phyloP scores from a whole-genome alignment of 2,329 filamentous ascomycete genomes.

The Cordyceps tenuipes region DNA sequence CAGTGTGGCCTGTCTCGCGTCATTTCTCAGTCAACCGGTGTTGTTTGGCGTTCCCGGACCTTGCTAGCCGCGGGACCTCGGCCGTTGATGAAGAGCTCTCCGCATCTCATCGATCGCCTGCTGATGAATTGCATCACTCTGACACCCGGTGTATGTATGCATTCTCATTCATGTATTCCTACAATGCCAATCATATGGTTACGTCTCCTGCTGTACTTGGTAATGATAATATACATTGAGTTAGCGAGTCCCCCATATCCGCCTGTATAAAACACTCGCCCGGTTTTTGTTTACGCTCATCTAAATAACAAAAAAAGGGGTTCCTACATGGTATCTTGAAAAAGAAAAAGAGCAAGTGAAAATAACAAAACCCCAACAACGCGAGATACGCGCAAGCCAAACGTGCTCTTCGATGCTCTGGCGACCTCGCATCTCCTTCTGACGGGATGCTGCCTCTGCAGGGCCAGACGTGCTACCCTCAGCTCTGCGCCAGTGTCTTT shows the following conservation, averaged over 20 bases:
- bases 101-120: neutral
- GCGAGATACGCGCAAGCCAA: neutral
- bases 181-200: neutral
- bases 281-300: too few relatives aligned
- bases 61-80: neutral
- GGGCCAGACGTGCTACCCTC: neutral
- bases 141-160: neutral
- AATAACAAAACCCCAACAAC: neutral
- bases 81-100: neutral
- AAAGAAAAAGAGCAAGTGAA: neutral
- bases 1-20: slow-evolving; percentile 2
- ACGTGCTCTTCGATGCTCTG: too few relatives aligned
- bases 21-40: neutral
- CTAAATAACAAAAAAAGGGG: too few relatives aligned
- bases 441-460: neutral
- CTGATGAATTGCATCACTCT: neutral
- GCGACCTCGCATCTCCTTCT: neutral
- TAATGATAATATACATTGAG: too few relatives aligned
- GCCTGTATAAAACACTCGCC: too few relatives aligned
- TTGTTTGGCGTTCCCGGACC: neutral
- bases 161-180: neutral
- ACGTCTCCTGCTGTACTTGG: neutral
- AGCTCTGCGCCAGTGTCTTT: neutral
- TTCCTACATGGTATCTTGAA: neutral
- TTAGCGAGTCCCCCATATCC: too few relatives aligned